A percentile compares a stretch with the other conserved stretches of the same genome.
phyloP scores from a whole-genome alignment of 345 rosid genomes.

The Raphanus raphanistrum region DNA sequence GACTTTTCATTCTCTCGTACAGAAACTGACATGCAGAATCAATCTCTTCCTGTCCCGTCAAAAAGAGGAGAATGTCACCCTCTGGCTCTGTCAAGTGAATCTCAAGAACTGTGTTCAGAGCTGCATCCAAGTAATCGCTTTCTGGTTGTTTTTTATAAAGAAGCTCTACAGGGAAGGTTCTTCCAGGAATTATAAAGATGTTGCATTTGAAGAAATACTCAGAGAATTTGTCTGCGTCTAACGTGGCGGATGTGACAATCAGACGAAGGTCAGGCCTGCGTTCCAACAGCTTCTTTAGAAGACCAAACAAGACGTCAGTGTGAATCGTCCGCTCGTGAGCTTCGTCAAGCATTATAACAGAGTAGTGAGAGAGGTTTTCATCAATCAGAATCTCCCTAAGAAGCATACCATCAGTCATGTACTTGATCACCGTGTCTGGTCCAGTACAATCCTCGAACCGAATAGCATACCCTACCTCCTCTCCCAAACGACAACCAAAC shows the following conservation, averaged over 20 bases:
- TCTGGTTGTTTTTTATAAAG: conserved; percentile 75
- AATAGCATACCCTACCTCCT: conserved; percentile 85
- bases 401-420: conserved; percentile 89
- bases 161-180: conserved; percentile 80
- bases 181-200: conserved; percentile 82
- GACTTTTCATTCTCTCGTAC: conserved; percentile 70
- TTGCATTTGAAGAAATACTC: conserved; percentile 77
- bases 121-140: conserved; percentile 75
- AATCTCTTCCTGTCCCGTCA: conserved; percentile 89
- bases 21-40: conserved; percentile 78
- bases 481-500: conserved; percentile 83
- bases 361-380: conserved; percentile 71
- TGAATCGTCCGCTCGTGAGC: conserved; percentile 86
- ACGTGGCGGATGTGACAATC: conserved; percentile 80
- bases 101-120: conserved; percentile 69
- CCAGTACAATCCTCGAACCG: conserved; percentile 86
- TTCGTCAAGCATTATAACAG: conserved; percentile 79
- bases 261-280: conserved; percentile 67
- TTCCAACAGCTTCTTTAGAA: conserved; percentile 67
- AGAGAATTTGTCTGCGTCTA: conserved; percentile 80
- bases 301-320: conserved; percentile 84
- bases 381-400: conserved; percentile 71
- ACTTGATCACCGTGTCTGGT: conserved; percentile 83
- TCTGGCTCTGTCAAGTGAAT: conserved; percentile 86
- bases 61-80: conserved; percentile 76